Evolutionary conservation across 176 grass and related monocot genomes (phyloP).

Genomic region (Aegilops tauschii): DNA sequence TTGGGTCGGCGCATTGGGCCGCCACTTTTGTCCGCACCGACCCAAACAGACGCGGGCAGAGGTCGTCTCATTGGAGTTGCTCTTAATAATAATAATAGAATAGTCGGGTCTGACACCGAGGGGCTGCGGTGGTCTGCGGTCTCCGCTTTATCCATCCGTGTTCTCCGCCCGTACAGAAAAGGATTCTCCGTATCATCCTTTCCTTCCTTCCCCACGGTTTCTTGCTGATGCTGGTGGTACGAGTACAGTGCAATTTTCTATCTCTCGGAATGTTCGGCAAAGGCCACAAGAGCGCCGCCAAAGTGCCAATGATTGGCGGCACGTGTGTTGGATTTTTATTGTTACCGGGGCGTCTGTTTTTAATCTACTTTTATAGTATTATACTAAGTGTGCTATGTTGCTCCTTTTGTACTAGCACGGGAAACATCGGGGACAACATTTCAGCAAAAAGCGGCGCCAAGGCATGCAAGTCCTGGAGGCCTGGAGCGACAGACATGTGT

Average conservation of each 20-base stretch:
- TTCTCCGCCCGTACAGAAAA: slow-evolving; percentile 12
- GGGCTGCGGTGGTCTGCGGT: not conserved
- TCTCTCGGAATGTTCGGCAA: not conserved
- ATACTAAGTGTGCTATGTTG: not conserved
- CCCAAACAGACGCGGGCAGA: no score
- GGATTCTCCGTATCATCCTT: slow-evolving; percentile 1
- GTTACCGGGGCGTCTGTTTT: not conserved
- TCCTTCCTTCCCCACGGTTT: not conserved
- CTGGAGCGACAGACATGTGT: no score
- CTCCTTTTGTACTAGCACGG: not conserved
- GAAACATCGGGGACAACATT: not conserved
- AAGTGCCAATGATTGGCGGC: not conserved
- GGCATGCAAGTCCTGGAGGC: not conserved
- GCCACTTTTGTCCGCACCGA: no score
- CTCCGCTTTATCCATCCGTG: not conserved
- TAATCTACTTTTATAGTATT: no score
- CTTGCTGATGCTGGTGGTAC: no score
- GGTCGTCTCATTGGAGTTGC: no score
- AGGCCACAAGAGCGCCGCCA: not conserved
- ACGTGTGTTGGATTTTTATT: not conserved
- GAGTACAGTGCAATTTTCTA: not conserved
- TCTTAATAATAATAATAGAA: not conserved
- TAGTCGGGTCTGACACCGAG: not conserved
- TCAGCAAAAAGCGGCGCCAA: not conserved
- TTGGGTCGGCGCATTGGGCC: no score